phyloP scores from a whole-genome alignment of 192 early-diverging fungal genomes.

The Podila minutissima region DNA sequence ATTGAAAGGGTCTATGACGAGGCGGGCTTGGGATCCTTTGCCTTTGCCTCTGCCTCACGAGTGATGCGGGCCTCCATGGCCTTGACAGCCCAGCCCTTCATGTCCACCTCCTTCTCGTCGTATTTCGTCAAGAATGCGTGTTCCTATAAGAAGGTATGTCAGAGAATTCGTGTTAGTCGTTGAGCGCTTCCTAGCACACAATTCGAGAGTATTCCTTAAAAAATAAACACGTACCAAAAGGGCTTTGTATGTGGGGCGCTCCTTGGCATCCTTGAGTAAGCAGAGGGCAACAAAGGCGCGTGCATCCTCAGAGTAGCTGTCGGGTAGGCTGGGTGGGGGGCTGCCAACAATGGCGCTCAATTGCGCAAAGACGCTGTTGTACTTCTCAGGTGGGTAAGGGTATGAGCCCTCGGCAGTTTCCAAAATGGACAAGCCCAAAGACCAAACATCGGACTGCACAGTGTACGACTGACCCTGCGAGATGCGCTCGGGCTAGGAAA shows the following conservation, averaged over 20 bases:
- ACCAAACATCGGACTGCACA: constrained; percentile 94
- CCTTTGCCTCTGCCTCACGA: constrained; percentile 34
- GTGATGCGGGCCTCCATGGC: constrained; percentile 60
- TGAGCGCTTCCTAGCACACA: not conserved
- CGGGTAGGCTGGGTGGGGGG: constrained; percentile 79
- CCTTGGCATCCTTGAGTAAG: constrained; percentile 70
- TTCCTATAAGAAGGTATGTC: constrained; percentile 25
- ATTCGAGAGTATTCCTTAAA: not conserved
- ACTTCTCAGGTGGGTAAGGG: constrained; percentile 76
- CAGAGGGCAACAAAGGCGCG: constrained; percentile 85
- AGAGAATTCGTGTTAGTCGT: not conserved
- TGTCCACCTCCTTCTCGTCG: constrained; percentile 75
- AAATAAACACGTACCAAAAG: constrained; percentile 60
- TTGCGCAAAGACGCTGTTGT: constrained; percentile 86
- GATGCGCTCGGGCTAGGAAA: constrained; percentile 87
- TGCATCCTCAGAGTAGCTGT: constrained; percentile 72
- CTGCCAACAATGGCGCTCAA: constrained; percentile 87
- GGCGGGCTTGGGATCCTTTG: constrained; percentile 1
- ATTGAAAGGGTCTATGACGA: constrained; percentile 15
- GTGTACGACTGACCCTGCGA: constrained; percentile 75
- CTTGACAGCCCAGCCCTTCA: constrained; percentile 80
- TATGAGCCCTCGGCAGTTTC: constrained; percentile 86
- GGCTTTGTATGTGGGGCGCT: constrained; percentile 80
- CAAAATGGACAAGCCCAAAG: constrained; percentile 87
- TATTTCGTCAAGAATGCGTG: constrained; percentile 82